Base-by-base conservation (phyloP, 73 alveolate genomes). In the Paramecium sexaurelia region DNA sequence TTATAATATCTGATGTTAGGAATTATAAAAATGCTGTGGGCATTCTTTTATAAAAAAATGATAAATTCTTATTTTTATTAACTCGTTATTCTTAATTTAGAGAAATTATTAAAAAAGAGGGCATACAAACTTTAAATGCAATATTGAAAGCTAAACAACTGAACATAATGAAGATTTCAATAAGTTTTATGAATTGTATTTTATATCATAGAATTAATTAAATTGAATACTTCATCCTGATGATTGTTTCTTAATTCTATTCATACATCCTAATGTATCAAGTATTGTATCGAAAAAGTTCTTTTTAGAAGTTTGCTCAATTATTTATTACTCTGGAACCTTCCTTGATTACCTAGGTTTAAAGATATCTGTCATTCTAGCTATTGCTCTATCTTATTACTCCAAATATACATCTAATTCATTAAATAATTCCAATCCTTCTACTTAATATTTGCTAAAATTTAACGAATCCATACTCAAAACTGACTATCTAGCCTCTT, bases 291-390 rank as follows among this genome's bases (percentile, higher is more conserved):
- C 26, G 26, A 61, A 61, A 2, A 61, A 61, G 11, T 17, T 61
- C 26, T 61, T 61, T 26, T 61, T 61, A n/a, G 67, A 10, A 5
- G 67, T 51, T 32, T 61, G 11, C 39, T 32, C 3, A 6, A 15
- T 29, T 61, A 29, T 20, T 61, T 61, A 61, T 32, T 61, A 61
- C 7, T 61, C 83, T 26, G 83, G 45, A 24, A 61, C 83, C 11
- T 61, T 61, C 43, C 83, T 26, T 10, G 83, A 61, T 61, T 61
- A 32, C 24, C 83, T 26, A 61, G 83, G 83, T 61, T 61, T 61
- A 13, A 61, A 61, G 26, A 61, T 61, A 10, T 61, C 83, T 0
- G 83, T 61, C 43, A 32, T 32, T 61, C 83, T 61, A 15, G 7
- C 11, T 32, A 61, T 61, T 22, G 83, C 43, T 61, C 43, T 61